Conservation (phyloP, 2,329 filamentous ascomycete genomes). For the Exophiala calicioides region DNA sequence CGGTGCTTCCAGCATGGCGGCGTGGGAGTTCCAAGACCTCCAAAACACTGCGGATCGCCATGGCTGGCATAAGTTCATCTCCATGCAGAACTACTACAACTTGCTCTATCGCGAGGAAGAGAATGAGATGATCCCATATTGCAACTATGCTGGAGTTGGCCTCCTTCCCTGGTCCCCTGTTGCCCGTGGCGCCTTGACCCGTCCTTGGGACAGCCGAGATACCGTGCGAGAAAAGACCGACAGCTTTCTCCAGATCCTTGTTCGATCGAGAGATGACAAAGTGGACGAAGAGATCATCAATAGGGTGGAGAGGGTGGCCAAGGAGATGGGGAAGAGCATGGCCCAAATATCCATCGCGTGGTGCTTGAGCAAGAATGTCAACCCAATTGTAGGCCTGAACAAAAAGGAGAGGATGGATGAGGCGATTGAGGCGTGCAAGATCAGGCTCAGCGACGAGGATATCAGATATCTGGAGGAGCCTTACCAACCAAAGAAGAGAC, state of each 20-base stretch:
- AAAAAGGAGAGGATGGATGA: conserved; percentile 63
- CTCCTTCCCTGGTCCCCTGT: conserved; percentile 44
- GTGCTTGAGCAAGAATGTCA: conserved; percentile 56
- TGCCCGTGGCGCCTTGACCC: conserved; percentile 49
- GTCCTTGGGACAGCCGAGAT: conserved; percentile 47
- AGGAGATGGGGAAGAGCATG: conserved; percentile 61
- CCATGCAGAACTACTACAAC: conserved; percentile 54
- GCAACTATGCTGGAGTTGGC: conserved; percentile 40
- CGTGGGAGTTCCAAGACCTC: conserved; percentile 45
- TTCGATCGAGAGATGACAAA: conserved; percentile 46
- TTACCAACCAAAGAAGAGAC: conserved; percentile 54
- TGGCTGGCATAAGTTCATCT: conserved; percentile 55
- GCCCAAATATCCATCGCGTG: conserved; percentile 66
- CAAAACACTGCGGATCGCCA: conserved; percentile 52
- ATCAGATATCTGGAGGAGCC: conserved; percentile 63
- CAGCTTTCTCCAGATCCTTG: conserved; percentile 42
- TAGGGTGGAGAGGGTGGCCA: conserved; percentile 60
- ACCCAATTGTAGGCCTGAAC: conserved; percentile 64
- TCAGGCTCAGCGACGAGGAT: conserved; percentile 59
- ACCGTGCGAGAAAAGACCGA: conserved; percentile 49
- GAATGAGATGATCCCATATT: conserved; percentile 47
- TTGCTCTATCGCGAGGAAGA: conserved; percentile 49
- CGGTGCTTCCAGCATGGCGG: conserved; percentile 39
- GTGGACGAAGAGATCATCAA: conserved; percentile 55
- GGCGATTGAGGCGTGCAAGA: conserved; percentile 51